These are phyloP conservation scores for Leptographium galeiforme DNA, from an alignment of 2,329 filamentous ascomycete genomes.

Conservation along the genomic window DNA sequence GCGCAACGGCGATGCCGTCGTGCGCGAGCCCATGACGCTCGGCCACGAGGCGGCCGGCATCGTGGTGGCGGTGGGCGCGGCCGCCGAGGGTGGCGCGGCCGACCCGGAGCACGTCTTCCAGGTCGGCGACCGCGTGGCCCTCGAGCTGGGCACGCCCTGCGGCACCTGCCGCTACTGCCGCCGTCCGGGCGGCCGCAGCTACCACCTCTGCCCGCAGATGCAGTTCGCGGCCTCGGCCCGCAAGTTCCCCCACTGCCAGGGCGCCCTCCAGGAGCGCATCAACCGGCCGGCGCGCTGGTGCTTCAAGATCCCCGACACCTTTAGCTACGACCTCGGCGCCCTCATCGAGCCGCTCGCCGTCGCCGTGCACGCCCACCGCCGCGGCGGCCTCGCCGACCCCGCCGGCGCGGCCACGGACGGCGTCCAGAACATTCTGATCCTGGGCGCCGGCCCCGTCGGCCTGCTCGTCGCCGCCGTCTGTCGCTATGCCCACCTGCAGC, in stretches of 20 bases:
- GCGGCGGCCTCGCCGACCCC: constrained; percentile 25
- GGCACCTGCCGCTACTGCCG: constrained; percentile 22
- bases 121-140: constrained; percentile 47
- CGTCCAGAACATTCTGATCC: constrained; percentile 28
- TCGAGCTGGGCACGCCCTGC: constrained; percentile 53
- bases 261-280: constrained; percentile 18
- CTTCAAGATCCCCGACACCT: constrained; percentile 27
- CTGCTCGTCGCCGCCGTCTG: constrained; percentile 45
- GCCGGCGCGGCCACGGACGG: constrained; percentile 17
- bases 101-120: neutral
- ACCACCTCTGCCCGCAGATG: constrained; percentile 23
- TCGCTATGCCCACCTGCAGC: constrained; percentile 13
- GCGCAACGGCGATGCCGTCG: constrained; percentile 44
- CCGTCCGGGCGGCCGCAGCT: constrained; percentile 21
- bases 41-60: constrained; percentile 57
- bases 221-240: constrained; percentile 18
- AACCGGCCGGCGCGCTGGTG: constrained; percentile 19
- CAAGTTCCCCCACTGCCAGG: constrained; percentile 18
- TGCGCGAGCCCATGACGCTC: constrained; percentile 32
- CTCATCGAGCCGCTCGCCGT: constrained; percentile 46
- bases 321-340: constrained; percentile 41
- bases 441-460: constrained; percentile 49
- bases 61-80: constrained; percentile 41
- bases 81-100: constrained; percentile 31
- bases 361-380: constrained; percentile 40